A percentile compares a stretch with the other conserved stretches of the same genome.
Evolutionary conservation across 352 stramenopile genomes (phyloP).

Genomic region (Aphanomyces astaci): DNA sequence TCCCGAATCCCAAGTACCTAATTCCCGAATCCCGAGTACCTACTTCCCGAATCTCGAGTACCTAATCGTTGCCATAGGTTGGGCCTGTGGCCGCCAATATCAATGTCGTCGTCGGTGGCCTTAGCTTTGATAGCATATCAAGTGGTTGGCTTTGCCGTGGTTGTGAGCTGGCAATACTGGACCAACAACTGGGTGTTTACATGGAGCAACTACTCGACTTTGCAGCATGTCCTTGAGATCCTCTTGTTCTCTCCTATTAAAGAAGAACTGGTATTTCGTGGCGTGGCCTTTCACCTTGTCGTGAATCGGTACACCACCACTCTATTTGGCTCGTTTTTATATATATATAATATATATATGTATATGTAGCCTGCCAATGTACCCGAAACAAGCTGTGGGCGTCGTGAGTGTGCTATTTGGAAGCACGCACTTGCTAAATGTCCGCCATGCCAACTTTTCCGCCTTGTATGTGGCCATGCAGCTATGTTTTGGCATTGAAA

Average conservation of each 20-base stretch:
- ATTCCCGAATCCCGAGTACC: too few relatives aligned
- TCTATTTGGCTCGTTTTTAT: too few relatives aligned
- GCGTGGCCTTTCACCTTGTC: conserved; percentile 11
- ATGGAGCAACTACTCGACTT: conserved; percentile 7
- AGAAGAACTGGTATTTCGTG: conserved; percentile 20
- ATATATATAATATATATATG: too few relatives aligned
- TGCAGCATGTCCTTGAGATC: conserved; percentile 5
- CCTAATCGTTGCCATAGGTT: background rate
- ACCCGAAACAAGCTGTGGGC: background rate
- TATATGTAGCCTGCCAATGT: background rate
- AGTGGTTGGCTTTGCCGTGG: conserved; percentile 1
- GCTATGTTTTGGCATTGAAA: conserved; percentile 13
- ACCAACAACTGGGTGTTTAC: conserved; percentile 3
- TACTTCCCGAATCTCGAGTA: too few relatives aligned
- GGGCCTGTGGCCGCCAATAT: background rate
- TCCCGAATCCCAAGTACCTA: too few relatives aligned
- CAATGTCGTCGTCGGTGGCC: background rate
- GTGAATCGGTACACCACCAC: conserved; percentile 8
- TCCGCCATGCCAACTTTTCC: conserved; percentile 16
- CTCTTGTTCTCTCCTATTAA: conserved; percentile 20
- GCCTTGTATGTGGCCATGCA: conserved; percentile 3
- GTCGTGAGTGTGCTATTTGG: conserved; percentile 16
- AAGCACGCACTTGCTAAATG: conserved; percentile 19
- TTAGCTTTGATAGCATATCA: conserved; percentile 4
- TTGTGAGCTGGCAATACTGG: background rate